These are phyloP conservation scores for Trichoderma oligosporum DNA, from an alignment of 2,329 filamentous ascomycete genomes.

Conservation along the genomic window DNA sequence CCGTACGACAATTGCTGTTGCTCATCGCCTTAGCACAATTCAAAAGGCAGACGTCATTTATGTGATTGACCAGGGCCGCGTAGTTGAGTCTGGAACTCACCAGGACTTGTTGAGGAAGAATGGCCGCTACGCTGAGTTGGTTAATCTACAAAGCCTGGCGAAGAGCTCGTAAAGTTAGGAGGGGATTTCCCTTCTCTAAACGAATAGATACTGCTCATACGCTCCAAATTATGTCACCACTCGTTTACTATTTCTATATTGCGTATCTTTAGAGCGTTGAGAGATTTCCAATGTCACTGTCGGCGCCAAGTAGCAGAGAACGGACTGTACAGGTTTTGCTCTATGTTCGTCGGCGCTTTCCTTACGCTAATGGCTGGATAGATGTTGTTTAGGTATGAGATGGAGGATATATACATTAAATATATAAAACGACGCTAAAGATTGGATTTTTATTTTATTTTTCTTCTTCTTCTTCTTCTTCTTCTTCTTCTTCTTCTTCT, in stretches of 20 bases:
- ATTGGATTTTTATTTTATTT: no score
- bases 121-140: slow-evolving; percentile 73
- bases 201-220: background rate
- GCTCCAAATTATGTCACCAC: no score
- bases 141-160: slow-evolving; percentile 74
- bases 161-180: slow-evolving; percentile 40
- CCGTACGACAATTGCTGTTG: slow-evolving; percentile 89
- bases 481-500: no score
- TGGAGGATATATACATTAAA: background rate
- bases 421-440: background rate
- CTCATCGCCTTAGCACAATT: slow-evolving; percentile 86
- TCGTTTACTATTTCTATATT: no score
- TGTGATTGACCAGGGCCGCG: slow-evolving; percentile 85
- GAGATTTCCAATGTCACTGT: no score
- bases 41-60: slow-evolving; percentile 94
- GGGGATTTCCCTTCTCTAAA: background rate
- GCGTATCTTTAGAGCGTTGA: no score
- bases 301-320: no score
- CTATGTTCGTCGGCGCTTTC: no score
- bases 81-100: slow-evolving; percentile 84
- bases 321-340: no score
- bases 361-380: no score
- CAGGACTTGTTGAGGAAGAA: slow-evolving; percentile 64
- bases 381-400: background rate
- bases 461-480: no score